Base-by-base conservation (phyloP, 2,329 filamentous ascomycete species). In the Fusarium sp. region DNA sequence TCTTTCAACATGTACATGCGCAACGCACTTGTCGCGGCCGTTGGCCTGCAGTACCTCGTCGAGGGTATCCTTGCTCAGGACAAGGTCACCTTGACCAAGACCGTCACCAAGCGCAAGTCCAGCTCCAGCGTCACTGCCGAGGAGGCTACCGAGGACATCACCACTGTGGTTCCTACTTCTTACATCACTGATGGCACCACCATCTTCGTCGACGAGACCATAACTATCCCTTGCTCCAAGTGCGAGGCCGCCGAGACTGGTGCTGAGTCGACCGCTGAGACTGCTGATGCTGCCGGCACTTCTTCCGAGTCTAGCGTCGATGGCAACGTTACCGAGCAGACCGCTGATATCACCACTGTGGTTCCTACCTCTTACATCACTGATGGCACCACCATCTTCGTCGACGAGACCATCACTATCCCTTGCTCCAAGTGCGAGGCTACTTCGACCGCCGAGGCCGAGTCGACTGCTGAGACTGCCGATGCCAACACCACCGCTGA, bases 1-100 rank as follows among this genome's bases (percentile, higher is more conserved):
- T 63, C 22, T 36, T 57, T 66, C 70, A 70, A 6, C 38, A 79
- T 79, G 77, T 78, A 73, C 61, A 70, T 77, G 71, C 76, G 75
- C 33, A 71, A 74, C 66, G 69, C 67, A 56, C 29, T 79, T 33
- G 45, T 74, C 61, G 75, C 73, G 62, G 77, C 77, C 50, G 66
- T 79, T 35, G 74, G 73, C 68, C 77, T 79, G 56, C 74, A 78
- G 33, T 66, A 61, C 33, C 68, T 79, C 25, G 64, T 70, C 42
- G 67, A 72, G 47, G 70, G 68, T 56, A 76, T 76, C 18, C 61
- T 75, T 27, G 77, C 77, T 45, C 71, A 71, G 40, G 75, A 73
- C 13, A 71, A 70, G 60, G 67, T 74, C 36, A 75, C 70, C 31
- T 59, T 59, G 25, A 76, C 54, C 70, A 67, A 62, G 63, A 67